Evolutionary conservation across 352 stramenopile species (phyloP).

Genomic region (Blastocystis sp.): DNA sequence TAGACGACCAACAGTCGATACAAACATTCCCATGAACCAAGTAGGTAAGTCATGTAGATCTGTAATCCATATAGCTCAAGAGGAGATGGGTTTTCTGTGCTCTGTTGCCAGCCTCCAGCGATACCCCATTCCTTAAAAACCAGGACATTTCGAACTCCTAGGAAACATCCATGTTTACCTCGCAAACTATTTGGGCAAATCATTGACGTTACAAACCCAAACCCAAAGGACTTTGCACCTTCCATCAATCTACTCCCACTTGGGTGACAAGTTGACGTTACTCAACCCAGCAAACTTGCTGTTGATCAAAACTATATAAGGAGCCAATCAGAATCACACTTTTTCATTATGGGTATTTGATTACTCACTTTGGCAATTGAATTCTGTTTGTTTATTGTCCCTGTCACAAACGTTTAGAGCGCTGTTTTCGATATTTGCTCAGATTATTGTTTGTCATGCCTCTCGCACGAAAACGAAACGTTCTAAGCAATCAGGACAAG

Average conservation of each 20-base stretch:
- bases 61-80: constrained; percentile 49
- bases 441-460: not conserved
- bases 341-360: constrained; percentile 28
- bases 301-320: not conserved
- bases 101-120: constrained; percentile 59
- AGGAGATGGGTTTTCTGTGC: constrained; percentile 48
- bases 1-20: constrained; percentile 35
- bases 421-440: not conserved
- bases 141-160: constrained; percentile 45
- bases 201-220: constrained; percentile 12
- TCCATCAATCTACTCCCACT: constrained; percentile 21
- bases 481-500: not conserved
- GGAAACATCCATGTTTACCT: constrained; percentile 40
- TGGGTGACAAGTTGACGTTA: constrained; percentile 55
- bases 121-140: constrained; percentile 42
- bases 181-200: constrained; percentile 41
- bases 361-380: not conserved
- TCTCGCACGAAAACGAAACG: not conserved
- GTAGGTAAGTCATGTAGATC: constrained; percentile 50
- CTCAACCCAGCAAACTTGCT: constrained; percentile 1
- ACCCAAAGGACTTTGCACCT: constrained; percentile 6
- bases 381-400: not conserved
- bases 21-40: not conserved
- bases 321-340: not conserved
- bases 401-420: not conserved